These are phyloP conservation scores for Paramyrothecium roridum DNA, from an alignment of 2,329 filamentous ascomycete genomes.

Conservation along the genomic window DNA sequence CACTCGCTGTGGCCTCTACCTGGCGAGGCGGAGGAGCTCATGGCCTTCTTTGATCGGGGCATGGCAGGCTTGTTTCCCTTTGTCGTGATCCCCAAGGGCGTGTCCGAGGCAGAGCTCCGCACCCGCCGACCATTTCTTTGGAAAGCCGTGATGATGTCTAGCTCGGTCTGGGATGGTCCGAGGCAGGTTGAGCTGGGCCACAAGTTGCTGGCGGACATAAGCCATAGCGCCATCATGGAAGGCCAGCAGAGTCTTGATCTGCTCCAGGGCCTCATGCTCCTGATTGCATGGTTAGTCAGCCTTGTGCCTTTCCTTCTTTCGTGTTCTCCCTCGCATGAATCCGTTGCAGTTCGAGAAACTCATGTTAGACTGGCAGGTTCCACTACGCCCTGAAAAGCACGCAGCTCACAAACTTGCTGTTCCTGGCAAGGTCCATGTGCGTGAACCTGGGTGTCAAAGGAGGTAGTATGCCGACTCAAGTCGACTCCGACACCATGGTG, in stretches of 20 bases:
- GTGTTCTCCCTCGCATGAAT: too few species aligned
- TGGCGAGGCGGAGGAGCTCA: conserved; percentile 35
- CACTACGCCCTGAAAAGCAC: conserved; percentile 46
- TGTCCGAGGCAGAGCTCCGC: conserved; percentile 33
- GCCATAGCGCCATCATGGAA: conserved; percentile 33
- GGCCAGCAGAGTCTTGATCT: conserved; percentile 43
- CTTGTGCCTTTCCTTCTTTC: too few species aligned
- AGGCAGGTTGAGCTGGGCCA: conserved; percentile 41
- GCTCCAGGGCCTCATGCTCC: conserved; percentile 41
- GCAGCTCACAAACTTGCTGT: conserved; percentile 47
- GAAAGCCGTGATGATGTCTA: conserved; percentile 46
- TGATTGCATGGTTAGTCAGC: conserved; percentile 40
- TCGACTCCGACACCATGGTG: conserved; percentile 17
- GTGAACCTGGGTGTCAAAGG: conserved; percentile 33
- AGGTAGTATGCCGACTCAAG: conserved; percentile 15
- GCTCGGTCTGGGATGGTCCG: conserved; percentile 36
- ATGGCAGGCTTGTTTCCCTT: conserved; percentile 41
- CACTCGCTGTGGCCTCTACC: conserved; percentile 37
- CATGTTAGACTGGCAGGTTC: conserved; percentile 29
- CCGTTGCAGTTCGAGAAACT: conserved; percentile 8
- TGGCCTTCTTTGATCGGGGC: conserved; percentile 30
- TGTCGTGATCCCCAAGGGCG: conserved; percentile 33
- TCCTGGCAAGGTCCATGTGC: conserved; percentile 44
- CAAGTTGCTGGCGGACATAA: conserved; percentile 40
- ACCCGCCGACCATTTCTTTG: conserved; percentile 41